Percentiles rank a stretch among this genome's conserved stretches.
These are phyloP conservation scores for Yamadazyma songkhlaensis DNA, from an alignment of 1,139 yeast species.

Conservation along the genomic window DNA sequence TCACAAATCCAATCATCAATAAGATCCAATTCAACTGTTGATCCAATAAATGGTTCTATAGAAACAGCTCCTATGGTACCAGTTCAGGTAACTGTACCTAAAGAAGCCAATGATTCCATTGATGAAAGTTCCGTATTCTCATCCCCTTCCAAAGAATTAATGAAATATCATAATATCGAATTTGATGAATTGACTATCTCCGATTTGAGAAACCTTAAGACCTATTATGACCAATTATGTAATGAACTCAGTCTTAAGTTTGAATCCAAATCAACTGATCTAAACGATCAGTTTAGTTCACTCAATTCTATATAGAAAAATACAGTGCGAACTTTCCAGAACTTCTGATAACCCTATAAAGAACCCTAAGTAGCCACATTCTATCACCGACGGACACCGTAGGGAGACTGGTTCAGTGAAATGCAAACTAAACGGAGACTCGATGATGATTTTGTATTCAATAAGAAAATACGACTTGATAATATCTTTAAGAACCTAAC, in stretches of 20 bases:
- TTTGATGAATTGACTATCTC: slow-evolving; percentile 37
- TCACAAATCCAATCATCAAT: slow-evolving; percentile 2
- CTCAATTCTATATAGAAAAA: slow-evolving; percentile 10
- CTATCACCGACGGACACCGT: too few species aligned
- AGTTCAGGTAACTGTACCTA: background rate
- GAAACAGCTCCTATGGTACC: background rate
- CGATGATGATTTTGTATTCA: slow-evolving; percentile 10
- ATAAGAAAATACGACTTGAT: slow-evolving; percentile 26
- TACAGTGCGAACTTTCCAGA: slow-evolving; percentile 1
- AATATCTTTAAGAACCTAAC: slow-evolving; percentile 18
- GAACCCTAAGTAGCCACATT: too few species aligned
- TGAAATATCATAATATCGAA: slow-evolving; percentile 31
- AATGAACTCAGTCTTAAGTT: slow-evolving; percentile 16
- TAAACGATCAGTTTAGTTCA: slow-evolving; percentile 9
- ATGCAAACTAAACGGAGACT: slow-evolving; percentile 3
- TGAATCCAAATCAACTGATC: slow-evolving; percentile 15
- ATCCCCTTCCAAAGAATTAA: slow-evolving; percentile 25
- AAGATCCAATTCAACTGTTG: background rate
- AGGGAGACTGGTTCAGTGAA: too few species aligned
- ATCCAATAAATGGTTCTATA: background rate
- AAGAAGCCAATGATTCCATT: slow-evolving; percentile 9
- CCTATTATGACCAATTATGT: slow-evolving; percentile 40
- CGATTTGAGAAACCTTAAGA: slow-evolving; percentile 33
- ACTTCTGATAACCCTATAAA: background rate
- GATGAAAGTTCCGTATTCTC: slow-evolving; percentile 16